These are phyloP conservation scores for Rhizodiscina lignyota DNA, from an alignment of 495 filamentous ascomycete genomes.

Conservation along the genomic window DNA sequence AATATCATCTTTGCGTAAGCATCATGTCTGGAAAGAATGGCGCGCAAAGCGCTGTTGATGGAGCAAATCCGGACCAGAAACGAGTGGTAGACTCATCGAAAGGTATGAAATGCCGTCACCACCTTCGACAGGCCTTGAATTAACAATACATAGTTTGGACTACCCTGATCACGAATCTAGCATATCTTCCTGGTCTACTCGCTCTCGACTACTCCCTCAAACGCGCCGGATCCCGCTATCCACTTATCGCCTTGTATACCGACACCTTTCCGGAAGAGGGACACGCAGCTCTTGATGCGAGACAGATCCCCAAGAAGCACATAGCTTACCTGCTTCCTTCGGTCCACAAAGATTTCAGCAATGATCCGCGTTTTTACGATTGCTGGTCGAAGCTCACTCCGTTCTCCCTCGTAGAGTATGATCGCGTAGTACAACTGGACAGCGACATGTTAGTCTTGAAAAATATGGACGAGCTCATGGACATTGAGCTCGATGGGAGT, in stretches of 20 bases:
- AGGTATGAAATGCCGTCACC: too few species aligned
- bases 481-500: slow-evolving; percentile 43
- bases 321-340: slow-evolving; percentile 48
- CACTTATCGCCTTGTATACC: slow-evolving; percentile 63
- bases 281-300: slow-evolving; percentile 42
- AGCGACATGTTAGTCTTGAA: slow-evolving; percentile 62
- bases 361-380: slow-evolving; percentile 64
- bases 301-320: slow-evolving; percentile 43
- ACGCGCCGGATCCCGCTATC: slow-evolving; percentile 39
- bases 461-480: slow-evolving; percentile 84
- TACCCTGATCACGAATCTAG: slow-evolving; percentile 60
- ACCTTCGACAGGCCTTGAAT: not conserved
- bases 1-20: too few species aligned
- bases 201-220: slow-evolving; percentile 56
- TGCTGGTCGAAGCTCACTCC: slow-evolving; percentile 73
- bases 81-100: too few species aligned
- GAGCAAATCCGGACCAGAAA: too few species aligned
- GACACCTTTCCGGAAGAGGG: slow-evolving; percentile 46
- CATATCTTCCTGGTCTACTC: slow-evolving; percentile 56
- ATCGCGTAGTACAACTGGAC: slow-evolving; percentile 63
- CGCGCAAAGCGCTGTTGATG: too few species aligned
- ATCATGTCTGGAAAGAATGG: too few species aligned
- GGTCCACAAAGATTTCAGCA: slow-evolving; percentile 34
- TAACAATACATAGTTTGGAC: slow-evolving; percentile 42
- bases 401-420: slow-evolving; percentile 54